Percentiles rank a stretch among this genome's conserved stretches.
Evolutionary conservation across 1,139 yeast genomes (phyloP).

Genomic region (Hemisphaericaspora subhashii): DNA sequence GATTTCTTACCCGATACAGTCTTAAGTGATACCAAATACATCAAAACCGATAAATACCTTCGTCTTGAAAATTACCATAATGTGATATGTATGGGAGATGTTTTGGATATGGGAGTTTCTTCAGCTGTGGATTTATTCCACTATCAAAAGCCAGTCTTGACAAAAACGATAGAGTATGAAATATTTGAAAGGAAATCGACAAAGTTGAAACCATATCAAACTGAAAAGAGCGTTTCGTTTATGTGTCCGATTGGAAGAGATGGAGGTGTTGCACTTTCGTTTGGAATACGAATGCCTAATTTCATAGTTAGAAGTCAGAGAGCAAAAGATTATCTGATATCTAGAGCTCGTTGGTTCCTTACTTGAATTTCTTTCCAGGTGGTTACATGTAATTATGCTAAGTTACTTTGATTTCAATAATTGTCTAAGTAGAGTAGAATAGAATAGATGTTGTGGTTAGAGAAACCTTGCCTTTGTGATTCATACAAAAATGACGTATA

Average conservation of each 20-base stretch:
- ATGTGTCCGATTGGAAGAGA: slow-evolving; percentile 34
- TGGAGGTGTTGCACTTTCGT: slow-evolving; percentile 36
- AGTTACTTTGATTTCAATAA: no score
- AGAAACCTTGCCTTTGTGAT: no score
- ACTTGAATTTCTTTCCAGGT: no score
- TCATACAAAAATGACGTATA: no score
- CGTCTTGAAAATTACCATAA: slow-evolving; percentile 23
- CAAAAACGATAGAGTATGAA: slow-evolving; percentile 16
- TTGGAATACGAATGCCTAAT: slow-evolving; percentile 30
- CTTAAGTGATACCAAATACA: slow-evolving; percentile 21
- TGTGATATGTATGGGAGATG: slow-evolving; percentile 37
- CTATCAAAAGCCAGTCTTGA: slow-evolving; percentile 23
- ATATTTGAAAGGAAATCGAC: slow-evolving; percentile 17
- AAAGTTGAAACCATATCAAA: slow-evolving; percentile 15
- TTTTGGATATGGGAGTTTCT: slow-evolving; percentile 22
- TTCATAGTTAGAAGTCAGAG: slow-evolving; percentile 29
- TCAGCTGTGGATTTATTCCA: slow-evolving; percentile 28
- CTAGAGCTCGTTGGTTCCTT: no score
- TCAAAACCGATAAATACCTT: slow-evolving; percentile 28
- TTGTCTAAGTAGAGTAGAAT: no score
- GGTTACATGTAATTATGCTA: no score
- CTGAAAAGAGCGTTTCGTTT: slow-evolving; percentile 12
- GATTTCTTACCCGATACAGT: slow-evolving; percentile 19
- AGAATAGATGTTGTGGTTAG: no score
- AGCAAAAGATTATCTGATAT: slow-evolving; percentile 23